phyloP scores from a whole-genome alignment of 2,329 filamentous ascomycete species.

The Talaromyces sp. region DNA sequence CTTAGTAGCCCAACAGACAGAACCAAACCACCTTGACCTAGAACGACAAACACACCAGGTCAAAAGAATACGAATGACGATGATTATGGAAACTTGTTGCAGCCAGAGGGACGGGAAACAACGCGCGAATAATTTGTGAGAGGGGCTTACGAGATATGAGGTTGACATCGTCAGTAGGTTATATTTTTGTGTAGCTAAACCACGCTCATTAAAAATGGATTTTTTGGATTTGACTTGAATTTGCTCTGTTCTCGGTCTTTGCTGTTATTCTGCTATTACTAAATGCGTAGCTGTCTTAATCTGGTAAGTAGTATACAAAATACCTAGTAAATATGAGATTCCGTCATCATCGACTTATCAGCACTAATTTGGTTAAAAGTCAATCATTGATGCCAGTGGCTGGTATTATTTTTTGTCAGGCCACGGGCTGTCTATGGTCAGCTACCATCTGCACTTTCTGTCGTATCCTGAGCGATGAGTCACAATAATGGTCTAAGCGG shows the following conservation, averaged over 20 bases:
- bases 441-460: neutral
- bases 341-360: too few species aligned
- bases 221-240: neutral
- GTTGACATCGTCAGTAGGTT: neutral
- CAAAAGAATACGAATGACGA: neutral
- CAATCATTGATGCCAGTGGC: neutral
- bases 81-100: neutral
- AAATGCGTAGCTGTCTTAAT: too few species aligned
- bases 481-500: too few species aligned
- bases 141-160: neutral
- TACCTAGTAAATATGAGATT: too few species aligned
- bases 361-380: neutral
- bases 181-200: neutral
- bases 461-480: neutral
- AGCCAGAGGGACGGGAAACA: neutral
- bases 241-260: neutral
- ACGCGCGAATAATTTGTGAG: too few species aligned
- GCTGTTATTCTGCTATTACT: neutral
- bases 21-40: neutral
- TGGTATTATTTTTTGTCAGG: too few species aligned
- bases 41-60: neutral
- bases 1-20: neutral
- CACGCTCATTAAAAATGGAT: neutral
- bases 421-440: too few species aligned
- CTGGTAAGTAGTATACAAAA: too few species aligned